Evolutionary conservation across 257 asterid species (phyloP).

Genomic region (Scutellaria barbata): DNA sequence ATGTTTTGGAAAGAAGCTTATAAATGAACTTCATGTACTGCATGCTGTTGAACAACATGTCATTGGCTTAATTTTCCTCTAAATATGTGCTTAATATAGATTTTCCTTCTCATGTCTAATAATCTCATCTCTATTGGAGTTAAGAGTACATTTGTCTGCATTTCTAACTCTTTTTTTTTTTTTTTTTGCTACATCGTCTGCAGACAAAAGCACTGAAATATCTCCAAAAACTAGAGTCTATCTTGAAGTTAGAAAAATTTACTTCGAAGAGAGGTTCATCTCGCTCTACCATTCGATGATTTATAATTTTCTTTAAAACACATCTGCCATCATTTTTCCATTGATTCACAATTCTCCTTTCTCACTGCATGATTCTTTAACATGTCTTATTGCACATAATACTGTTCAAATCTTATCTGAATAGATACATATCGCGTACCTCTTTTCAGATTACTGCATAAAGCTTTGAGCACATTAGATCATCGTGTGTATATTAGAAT

Average conservation of each 20-base stretch:
- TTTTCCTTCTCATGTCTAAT: neutral
- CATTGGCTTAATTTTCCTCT: neutral
- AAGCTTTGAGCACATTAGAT: neutral
- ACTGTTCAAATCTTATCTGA: neutral
- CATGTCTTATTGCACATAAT: conserved; percentile 6
- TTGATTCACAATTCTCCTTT: neutral
- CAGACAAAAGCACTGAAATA: conserved; percentile 57
- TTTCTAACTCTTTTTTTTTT: too few species aligned
- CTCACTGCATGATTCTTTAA: neutral
- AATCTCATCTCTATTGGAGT: neutral
- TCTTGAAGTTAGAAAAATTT: conserved; percentile 57
- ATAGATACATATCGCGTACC: neutral
- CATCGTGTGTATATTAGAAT: neutral
- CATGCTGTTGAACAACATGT: neutral
- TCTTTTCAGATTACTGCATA: neutral
- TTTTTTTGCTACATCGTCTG: conserved; percentile 30
- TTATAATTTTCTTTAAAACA: conserved; percentile 14
- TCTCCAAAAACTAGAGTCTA: conserved; percentile 61
- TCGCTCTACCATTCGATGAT: conserved; percentile 48
- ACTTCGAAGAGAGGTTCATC: conserved; percentile 51
- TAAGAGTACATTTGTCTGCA: neutral
- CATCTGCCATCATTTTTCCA: neutral
- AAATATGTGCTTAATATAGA: neutral
- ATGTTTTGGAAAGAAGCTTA: neutral
- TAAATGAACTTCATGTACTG: neutral